A percentile compares a stretch with the other conserved stretches of the same genome.
Evolutionary conservation across 768 basidiomycete genomes (phyloP).

Genomic region (Leccinellum rugosiceps): DNA sequence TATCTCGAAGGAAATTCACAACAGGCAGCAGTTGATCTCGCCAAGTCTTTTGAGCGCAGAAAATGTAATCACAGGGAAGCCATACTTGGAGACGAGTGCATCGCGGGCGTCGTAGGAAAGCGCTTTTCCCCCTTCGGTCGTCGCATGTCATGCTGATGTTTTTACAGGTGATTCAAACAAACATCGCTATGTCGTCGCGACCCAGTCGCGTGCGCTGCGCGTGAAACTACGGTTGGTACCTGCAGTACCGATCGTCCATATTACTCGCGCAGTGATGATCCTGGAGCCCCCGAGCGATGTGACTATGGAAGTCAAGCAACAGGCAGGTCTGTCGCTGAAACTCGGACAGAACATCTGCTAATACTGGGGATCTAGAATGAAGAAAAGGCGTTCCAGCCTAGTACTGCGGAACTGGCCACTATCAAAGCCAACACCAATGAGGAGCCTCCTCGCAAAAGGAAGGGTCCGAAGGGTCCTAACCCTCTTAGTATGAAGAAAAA

Average conservation of each 20-base stretch:
- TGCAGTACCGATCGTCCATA: conserved; percentile 85
- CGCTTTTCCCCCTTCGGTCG: background rate
- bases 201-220: conserved; percentile 76
- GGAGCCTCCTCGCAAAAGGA: conserved; percentile 53
- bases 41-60: conserved; percentile 89
- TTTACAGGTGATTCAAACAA: conserved; percentile 74
- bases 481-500: conserved; percentile 93
- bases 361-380: conserved; percentile 49
- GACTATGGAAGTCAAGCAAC: conserved; percentile 67
- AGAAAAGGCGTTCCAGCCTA: conserved; percentile 54
- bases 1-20: conserved; percentile 76
- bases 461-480: conserved; percentile 84
- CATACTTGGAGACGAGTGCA: conserved; percentile 83
- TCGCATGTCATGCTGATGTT: conserved; percentile 5
- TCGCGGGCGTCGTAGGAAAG: conserved; percentile 75
- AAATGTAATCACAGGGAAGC: conserved; percentile 93
- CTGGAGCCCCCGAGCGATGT: conserved; percentile 84
- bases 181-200: conserved; percentile 88
- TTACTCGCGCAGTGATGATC: conserved; percentile 90
- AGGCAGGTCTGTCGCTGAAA: conserved; percentile 36
- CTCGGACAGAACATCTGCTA: background rate
- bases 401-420: conserved; percentile 44
- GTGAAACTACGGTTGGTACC: conserved; percentile 67
- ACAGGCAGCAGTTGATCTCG: conserved; percentile 81
- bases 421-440: conserved; percentile 33